These are phyloP conservation scores for Trichoderma erinaceum DNA, from an alignment of 495 filamentous ascomycete genomes.

Conservation along the genomic window DNA sequence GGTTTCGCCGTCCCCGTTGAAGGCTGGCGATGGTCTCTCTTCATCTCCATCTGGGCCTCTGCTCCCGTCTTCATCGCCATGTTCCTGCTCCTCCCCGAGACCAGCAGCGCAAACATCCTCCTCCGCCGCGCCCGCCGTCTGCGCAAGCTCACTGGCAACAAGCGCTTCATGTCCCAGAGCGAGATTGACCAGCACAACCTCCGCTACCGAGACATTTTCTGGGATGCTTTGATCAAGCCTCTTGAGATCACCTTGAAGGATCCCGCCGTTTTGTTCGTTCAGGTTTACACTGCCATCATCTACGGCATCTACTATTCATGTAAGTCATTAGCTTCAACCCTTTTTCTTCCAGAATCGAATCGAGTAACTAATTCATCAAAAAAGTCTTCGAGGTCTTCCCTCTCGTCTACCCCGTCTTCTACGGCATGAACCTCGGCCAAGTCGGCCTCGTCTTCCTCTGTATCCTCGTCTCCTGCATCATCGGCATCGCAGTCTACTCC, in stretches of 20 bases:
- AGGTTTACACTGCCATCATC: slow-evolving; percentile 56
- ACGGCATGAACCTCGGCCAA: slow-evolving; percentile 56
- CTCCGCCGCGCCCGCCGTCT: slow-evolving; percentile 35
- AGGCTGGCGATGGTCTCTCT: slow-evolving; percentile 53
- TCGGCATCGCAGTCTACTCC: slow-evolving; percentile 49
- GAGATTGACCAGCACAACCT: slow-evolving; percentile 49
- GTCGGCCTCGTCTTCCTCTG: slow-evolving; percentile 61
- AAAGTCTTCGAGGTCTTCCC: slow-evolving; percentile 67
- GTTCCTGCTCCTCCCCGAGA: slow-evolving; percentile 42
- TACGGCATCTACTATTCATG: slow-evolving; percentile 64
- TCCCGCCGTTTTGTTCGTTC: slow-evolving; percentile 55
- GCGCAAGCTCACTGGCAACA: slow-evolving; percentile 38
- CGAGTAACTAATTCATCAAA: neutral
- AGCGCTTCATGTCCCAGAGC: slow-evolving; percentile 43
- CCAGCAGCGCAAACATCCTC: slow-evolving; percentile 42
- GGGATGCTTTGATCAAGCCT: slow-evolving; percentile 57
- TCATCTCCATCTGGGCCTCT: slow-evolving; percentile 49
- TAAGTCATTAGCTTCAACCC: neutral
- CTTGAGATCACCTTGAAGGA: slow-evolving; percentile 59
- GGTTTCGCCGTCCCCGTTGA: slow-evolving; percentile 56
- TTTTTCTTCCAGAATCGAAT: neutral
- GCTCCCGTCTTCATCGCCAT: slow-evolving; percentile 41
- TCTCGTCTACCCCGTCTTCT: slow-evolving; percentile 59
- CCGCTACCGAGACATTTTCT: slow-evolving; percentile 38
- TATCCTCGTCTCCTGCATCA: slow-evolving; percentile 50